A percentile compares a stretch with the other conserved stretches of the same genome.
Evolutionary conservation across 2,329 filamentous ascomycete genomes (phyloP).

Genomic region (Pyricularia grisea): DNA sequence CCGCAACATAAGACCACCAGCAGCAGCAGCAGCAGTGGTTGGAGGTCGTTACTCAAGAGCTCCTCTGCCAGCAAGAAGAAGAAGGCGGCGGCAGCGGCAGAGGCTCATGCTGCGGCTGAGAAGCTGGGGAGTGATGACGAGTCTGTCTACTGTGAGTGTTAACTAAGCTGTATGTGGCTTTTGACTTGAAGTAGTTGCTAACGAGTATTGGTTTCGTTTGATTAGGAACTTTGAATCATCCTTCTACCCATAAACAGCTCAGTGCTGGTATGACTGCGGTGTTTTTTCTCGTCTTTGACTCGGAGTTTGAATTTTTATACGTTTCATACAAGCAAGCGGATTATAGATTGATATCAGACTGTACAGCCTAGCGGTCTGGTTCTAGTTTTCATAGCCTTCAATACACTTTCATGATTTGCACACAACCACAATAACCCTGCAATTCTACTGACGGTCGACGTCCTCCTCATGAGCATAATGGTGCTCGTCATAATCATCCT

Average conservation of each 20-base stretch:
- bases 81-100: not conserved
- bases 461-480: not conserved
- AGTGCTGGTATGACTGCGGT: not conserved
- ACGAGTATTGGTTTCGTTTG: not conserved
- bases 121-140: not conserved
- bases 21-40: not conserved
- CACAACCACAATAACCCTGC: not conserved
- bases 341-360: not conserved
- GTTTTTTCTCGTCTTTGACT: not conserved
- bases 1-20: not conserved
- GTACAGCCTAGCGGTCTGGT: not conserved
- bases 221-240: not conserved
- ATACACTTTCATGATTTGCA: not conserved
- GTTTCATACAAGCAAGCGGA: not conserved
- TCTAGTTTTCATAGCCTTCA: not conserved
- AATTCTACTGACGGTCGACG: not conserved
- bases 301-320: not conserved
- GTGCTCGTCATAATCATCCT: not conserved
- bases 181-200: not conserved
- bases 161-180: not conserved
- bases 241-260: not conserved
- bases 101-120: not conserved
- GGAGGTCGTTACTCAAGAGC: not conserved
- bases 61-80: not conserved
- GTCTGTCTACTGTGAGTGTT: not conserved